Base-by-base conservation (phyloP, 176 grass and related monocot genomes). In the Eremochloa ophiuroides region DNA sequence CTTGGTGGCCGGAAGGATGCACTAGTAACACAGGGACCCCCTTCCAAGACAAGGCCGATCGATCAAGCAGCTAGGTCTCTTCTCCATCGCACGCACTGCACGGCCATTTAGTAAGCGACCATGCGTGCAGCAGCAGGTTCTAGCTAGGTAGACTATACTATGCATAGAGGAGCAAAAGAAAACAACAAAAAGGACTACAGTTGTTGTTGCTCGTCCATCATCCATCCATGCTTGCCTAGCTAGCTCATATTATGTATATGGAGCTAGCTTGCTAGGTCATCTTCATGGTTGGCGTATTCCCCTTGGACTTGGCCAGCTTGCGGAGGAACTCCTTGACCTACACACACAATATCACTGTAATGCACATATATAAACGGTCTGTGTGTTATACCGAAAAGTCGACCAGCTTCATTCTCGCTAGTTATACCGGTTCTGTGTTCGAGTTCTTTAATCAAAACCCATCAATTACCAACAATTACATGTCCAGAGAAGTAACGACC, bases 21-120 rank as follows among this genome's bases (percentile, higher is more conserved):
- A 66, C 8, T 23, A 73, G 73, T 63, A 4, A n/a, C 4, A 50
- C 5, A 83, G 42, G 28, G 25, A 76, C 64, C 46, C 78, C 80
- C 80, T 88, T 83, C 86, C 3, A 16, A 70, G 51, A 72, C 51
- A 80, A 76, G 51, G 69, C 30, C 76, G 51, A 23, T 4, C 51
- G 50, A 38, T 38, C 50, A 30, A 55, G 30, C 42, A 37, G 7
- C 74, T 62, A 62, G 74, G 38, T 44, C 43, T 6, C 43, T 73
- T 25, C 22, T 25, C 37, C 66, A 26, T 26, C 20, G 40, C 51
- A 53, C 8, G 51, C 51, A 10, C 20, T 53, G 23, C 58, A 60
- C 10, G 23, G 56, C 22, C 55, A 59, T 59, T 22, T 26, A 59
- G 48, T 51, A 22, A 55, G 20, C 8, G 58, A 27, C n/a, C 74